Conservation (phyloP, 1,284 basidiomycete species). For the Cystobasidium sp. region DNA sequence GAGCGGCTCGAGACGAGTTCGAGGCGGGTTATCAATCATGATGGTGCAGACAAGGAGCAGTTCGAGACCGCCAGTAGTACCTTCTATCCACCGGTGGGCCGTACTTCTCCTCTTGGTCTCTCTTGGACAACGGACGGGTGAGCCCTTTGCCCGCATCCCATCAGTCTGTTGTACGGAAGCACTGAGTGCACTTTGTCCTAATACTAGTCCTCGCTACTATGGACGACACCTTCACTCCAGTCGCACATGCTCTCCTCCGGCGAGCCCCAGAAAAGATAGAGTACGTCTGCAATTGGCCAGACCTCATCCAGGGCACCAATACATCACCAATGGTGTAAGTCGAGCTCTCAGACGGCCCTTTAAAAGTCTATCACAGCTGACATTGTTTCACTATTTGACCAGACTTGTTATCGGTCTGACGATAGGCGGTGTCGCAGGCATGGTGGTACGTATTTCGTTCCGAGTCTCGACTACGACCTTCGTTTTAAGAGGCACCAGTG, state of each 20-base stretch:
- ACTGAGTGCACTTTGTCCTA: too few relatives aligned
- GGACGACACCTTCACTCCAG: too few relatives aligned
- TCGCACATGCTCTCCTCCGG: conserved; percentile 1
- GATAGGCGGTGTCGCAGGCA: conserved; percentile 29
- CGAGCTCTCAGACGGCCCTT: neutral
- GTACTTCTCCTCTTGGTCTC: too few relatives aligned
- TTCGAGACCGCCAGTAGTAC: too few relatives aligned
- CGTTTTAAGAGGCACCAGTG: neutral
- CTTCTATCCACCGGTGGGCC: too few relatives aligned
- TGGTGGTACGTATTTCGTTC: conserved; percentile 6
- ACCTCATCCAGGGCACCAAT: conserved; percentile 28
- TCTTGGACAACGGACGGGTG: too few relatives aligned
- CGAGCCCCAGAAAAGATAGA: conserved; percentile 23
- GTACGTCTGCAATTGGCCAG: conserved; percentile 32
- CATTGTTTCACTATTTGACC: neutral
- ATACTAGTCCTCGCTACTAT: too few relatives aligned
- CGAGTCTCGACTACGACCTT: neutral
- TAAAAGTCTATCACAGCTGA: neutral
- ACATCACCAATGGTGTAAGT: conserved; percentile 32
- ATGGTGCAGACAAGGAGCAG: too few relatives aligned
- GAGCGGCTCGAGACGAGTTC: too few relatives aligned
- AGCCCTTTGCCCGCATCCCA: too few relatives aligned
- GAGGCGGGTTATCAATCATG: too few relatives aligned
- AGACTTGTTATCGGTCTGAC: conserved; percentile 31
- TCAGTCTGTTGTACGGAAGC: too few relatives aligned